Percentiles rank a stretch among this genome's conserved stretches.
Conservation (phyloP, 441 rosid genomes). For the Pelargonium cotyledonis region DNA sequence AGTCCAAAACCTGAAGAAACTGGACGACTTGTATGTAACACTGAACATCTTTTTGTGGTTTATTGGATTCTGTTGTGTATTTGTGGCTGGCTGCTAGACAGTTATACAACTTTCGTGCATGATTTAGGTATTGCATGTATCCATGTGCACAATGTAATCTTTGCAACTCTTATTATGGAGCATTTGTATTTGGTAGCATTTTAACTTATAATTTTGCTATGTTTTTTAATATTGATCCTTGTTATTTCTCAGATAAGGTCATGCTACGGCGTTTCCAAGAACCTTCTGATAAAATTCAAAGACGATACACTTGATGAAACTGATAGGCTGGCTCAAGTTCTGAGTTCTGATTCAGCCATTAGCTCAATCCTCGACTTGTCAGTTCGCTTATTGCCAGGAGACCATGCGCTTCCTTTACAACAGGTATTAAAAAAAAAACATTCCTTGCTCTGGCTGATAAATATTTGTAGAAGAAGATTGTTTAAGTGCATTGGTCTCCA, state of each 20-base stretch:
- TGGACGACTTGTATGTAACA: constrained; percentile 67
- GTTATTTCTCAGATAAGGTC: constrained; percentile 58
- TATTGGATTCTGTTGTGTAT: no score
- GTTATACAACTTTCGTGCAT: not conserved
- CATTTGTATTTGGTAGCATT: no score
- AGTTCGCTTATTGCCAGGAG: constrained; percentile 76
- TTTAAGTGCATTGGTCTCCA: no score
- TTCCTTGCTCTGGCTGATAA: no score
- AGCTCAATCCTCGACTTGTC: constrained; percentile 96
- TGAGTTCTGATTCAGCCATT: constrained; percentile 79
- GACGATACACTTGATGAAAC: constrained; percentile 94
- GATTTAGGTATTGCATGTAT: not conserved
- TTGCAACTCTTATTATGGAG: no score
- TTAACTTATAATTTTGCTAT: no score
- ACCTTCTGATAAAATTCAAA: constrained; percentile 75
- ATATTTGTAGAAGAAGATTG: no score
- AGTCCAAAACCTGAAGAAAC: constrained; percentile 94
- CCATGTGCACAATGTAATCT: no score
- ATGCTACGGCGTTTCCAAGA: constrained; percentile 86
- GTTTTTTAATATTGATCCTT: constrained; percentile 12
- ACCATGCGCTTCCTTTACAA: constrained; percentile 88
- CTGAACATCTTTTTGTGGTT: no score
- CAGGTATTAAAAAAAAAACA: constrained; percentile 43
- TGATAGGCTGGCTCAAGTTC: constrained; percentile 68
- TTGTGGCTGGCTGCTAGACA: no score